Conservation (phyloP, 2,329 filamentous ascomycete species). For the Trichoderma cornu-damae region DNA sequence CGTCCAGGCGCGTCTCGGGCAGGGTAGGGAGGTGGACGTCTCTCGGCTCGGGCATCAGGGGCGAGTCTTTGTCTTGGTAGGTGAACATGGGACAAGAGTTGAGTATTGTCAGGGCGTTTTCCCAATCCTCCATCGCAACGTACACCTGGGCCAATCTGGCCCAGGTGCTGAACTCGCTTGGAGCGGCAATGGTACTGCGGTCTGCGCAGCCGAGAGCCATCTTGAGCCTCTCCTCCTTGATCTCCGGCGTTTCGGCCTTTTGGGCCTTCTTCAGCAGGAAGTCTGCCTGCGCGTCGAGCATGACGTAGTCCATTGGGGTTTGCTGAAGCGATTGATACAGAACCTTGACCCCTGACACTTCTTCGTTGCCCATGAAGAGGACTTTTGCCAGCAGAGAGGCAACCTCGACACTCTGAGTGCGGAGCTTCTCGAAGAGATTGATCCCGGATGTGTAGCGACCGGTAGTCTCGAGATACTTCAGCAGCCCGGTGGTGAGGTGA, state of each 20-base stretch:
- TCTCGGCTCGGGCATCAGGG: constrained; percentile 86
- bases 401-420: constrained; percentile 84
- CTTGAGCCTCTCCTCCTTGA: constrained; percentile 63
- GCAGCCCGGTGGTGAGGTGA: constrained; percentile 84
- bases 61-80: constrained; percentile 96
- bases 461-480: constrained; percentile 93
- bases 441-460: constrained; percentile 92
- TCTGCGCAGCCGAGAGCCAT: constrained; percentile 92
- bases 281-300: constrained; percentile 89
- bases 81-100: constrained; percentile 99
- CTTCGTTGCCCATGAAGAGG: constrained; percentile 90
- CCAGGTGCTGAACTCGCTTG: constrained; percentile 97
- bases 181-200: constrained; percentile 87
- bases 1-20: constrained; percentile 83
- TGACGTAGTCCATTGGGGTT: constrained; percentile 93
- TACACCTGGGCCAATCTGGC: constrained; percentile 90
- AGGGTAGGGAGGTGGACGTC: constrained; percentile 83
- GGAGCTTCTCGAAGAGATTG: constrained; percentile 94
- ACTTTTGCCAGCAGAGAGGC: constrained; percentile 88
- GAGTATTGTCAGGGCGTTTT: constrained; percentile 86
- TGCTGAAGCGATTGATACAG: constrained; percentile 85
- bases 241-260: constrained; percentile 47
- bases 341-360: constrained; percentile 88
- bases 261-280: constrained; percentile 83
- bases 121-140: constrained; percentile 91